A percentile compares a stretch with the other conserved stretches of the same genome.
phyloP scores from a whole-genome alignment of 1,139 yeast species.

The Torulaspora globosa region DNA sequence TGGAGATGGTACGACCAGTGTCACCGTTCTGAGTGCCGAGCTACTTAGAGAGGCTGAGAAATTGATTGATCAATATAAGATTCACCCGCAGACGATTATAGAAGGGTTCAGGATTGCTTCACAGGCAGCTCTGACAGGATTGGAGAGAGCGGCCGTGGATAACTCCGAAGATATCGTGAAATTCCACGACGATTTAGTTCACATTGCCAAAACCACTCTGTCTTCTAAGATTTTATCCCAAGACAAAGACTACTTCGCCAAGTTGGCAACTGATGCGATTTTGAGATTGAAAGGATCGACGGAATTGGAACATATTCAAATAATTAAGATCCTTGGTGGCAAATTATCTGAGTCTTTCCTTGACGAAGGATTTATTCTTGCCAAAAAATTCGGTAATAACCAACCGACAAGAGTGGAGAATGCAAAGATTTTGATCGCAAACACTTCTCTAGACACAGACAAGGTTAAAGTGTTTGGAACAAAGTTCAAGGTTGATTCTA shows the following conservation, averaged over 20 bases:
- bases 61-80: constrained; percentile 77
- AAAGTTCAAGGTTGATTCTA: constrained; percentile 92
- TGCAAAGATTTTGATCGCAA: constrained; percentile 86
- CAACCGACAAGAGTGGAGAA: constrained; percentile 84
- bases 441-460: constrained; percentile 96
- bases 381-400: constrained; percentile 87
- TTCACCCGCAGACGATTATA: constrained; percentile 96
- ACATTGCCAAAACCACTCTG: constrained; percentile 89
- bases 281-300: constrained; percentile 89
- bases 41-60: constrained; percentile 92
- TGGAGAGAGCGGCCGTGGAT: constrained; percentile 74
- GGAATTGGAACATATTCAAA: constrained; percentile 90
- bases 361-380: constrained; percentile 92
- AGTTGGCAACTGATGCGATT: constrained; percentile 91
- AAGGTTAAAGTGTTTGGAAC: constrained; percentile 98
- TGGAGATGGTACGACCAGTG: constrained; percentile 99
- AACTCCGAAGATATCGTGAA: constrained; percentile 56
- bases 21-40: constrained; percentile 89
- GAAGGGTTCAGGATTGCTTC: constrained; percentile 93
- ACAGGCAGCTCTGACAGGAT: constrained; percentile 73
- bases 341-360: constrained; percentile 85
- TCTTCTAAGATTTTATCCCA: constrained; percentile 93
- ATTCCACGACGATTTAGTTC: constrained; percentile 73
- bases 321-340: constrained; percentile 92
- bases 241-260: constrained; percentile 84